phyloP scores from a whole-genome alignment of 352 stramenopile genomes.

The Peronospora belbahrii region DNA sequence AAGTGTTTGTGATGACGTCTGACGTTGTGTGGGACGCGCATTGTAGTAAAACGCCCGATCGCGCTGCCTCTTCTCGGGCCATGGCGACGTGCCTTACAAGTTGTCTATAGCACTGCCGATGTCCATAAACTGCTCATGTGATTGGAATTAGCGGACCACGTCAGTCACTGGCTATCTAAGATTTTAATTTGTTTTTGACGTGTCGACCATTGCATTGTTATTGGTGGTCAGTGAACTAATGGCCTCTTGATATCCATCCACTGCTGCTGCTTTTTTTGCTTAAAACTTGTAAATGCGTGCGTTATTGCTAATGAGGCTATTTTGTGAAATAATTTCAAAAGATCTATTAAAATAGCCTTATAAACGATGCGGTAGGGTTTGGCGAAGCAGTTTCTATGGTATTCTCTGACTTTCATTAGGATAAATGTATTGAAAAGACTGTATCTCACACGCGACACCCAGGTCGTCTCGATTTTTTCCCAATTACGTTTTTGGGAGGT shows the following conservation, averaged over 20 bases:
- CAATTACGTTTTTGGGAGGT: constrained; percentile 13
- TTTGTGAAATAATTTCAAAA: constrained; percentile 3
- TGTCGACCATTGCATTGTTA: not conserved
- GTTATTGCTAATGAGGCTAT: constrained; percentile 3
- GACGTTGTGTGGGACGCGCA: constrained; percentile 1
- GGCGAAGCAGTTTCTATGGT: constrained; percentile 7
- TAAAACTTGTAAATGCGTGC: not conserved
- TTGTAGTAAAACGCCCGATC: constrained; percentile 11
- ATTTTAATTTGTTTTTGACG: too few species aligned
- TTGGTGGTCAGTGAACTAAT: too few species aligned
- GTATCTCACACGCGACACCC: constrained; percentile 12
- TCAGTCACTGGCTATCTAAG: constrained; percentile 10
- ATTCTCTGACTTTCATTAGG: not conserved
- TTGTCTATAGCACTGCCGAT: not conserved
- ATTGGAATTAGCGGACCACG: too few species aligned
- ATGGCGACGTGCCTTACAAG: not conserved
- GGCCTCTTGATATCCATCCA: not conserved
- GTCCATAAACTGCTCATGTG: constrained; percentile 14
- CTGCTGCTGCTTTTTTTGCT: not conserved
- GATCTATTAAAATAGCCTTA: constrained; percentile 11
- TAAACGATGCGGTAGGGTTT: constrained; percentile 8
- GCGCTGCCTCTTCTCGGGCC: constrained; percentile 11
- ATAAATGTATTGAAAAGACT: constrained; percentile 8
- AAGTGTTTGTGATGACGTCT: constrained; percentile 6
- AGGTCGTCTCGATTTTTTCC: not conserved